Base-by-base conservation (phyloP, 116 monocot genomes). In the Posidonia oceanica region DNA sequence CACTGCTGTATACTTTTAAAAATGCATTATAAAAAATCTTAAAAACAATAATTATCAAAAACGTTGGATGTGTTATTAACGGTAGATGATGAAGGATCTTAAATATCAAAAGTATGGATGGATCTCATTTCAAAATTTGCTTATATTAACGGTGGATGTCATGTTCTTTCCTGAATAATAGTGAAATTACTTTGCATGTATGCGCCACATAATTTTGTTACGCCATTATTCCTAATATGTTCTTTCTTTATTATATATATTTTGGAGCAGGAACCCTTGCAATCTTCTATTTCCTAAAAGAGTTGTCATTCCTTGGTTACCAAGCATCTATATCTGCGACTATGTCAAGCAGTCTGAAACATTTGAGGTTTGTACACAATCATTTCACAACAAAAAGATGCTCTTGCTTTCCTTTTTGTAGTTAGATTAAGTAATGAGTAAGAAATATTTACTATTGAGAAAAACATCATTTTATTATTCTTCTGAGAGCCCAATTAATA, bases 341-440 rank as follows among this genome's bases (percentile, higher is more conserved):
- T 98, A 92, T 69, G 72, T 98, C 48, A 93, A 89, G 72, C 75
- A 80, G 52, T 85, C 76, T 53, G 97, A 98, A 54, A 89, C 87
- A 72, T 72, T 87, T 62, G 87, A 98, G 92, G 93, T 98, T 62
- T 63, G 79, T 23, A 61, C 38, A 17, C 10, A 48, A 36, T 3
- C 48, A n/a, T 54, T 17, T 36, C 10, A 61, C 61, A 61, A 0
- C 20, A 29, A 22, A 18, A 36, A 38, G 54, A 4, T 61, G 61
- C 29, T 61, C 61, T 39, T 36, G 48, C 48, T 10, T 12, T 64
- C 15, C 29, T 15, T 48, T 67, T 22, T 67, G 51, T 51, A 42
- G 13, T 14, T 13, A 29, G 62, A 23, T 3, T 36, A 62, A 23
- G 36, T 20, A 36, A 18, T 44, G 14, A 7, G 21, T 51, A 36